A percentile compares a stretch with the other conserved stretches of the same genome.
phyloP scores from a whole-genome alignment of 352 stramenopile species.

The Globisporangium lucens region DNA sequence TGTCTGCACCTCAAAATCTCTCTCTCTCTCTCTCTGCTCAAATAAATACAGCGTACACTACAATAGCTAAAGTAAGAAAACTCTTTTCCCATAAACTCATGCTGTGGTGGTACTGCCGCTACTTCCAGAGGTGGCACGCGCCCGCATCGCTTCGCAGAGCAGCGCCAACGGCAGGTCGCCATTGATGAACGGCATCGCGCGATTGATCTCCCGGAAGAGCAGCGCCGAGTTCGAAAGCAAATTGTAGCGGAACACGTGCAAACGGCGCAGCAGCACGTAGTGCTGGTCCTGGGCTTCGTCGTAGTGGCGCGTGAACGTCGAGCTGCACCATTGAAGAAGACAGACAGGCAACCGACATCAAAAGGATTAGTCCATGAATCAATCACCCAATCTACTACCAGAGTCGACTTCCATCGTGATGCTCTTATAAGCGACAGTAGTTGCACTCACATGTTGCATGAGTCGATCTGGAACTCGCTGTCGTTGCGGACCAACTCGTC shows the following conservation, averaged over 20 bases:
- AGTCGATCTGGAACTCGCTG: not conserved
- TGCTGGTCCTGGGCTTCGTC: not conserved
- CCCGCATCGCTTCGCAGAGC: constrained; percentile 25
- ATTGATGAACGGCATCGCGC: constrained; percentile 40
- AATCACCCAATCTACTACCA: not conserved
- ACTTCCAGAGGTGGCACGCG: not conserved
- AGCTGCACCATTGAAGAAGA: not conserved
- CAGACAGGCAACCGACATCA: not conserved
- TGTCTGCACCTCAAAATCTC: not conserved
- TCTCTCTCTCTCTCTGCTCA: not conserved
- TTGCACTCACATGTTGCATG: not conserved
- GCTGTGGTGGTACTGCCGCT: not conserved
- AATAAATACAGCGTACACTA: not conserved
- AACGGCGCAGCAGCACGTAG: constrained; percentile 6
- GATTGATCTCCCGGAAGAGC: constrained; percentile 35
- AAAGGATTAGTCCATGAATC: not conserved
- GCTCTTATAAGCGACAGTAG: not conserved
- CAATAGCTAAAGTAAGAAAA: not conserved
- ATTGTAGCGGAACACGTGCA: constrained; percentile 48
- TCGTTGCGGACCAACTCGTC: not conserved
- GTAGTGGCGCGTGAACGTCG: not conserved
- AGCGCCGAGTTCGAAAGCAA: constrained; percentile 36
- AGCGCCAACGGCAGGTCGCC: constrained; percentile 48
- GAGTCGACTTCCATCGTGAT: not conserved
- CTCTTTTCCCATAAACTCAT: not conserved